Evolutionary conservation across 768 basidiomycete species (phyloP).

Genomic region (Coprinellus micaceus): DNA sequence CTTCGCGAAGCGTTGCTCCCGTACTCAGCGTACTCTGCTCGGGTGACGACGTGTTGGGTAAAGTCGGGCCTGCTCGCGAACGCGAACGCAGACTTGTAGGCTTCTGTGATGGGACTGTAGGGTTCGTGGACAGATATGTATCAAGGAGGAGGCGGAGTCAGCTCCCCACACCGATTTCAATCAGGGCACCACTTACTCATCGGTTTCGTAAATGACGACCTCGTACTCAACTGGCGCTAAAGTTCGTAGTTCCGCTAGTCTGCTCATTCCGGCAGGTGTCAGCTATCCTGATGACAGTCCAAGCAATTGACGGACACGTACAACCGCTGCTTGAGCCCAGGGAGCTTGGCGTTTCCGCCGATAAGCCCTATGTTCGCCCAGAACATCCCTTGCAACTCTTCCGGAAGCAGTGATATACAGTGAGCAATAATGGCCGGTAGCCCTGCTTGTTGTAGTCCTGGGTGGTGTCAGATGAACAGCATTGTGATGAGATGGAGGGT

Average conservation of each 20-base stretch:
- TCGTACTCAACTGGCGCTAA: conserved; percentile 82
- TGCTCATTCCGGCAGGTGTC: conserved; percentile 27
- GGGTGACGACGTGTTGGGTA: conserved; percentile 54
- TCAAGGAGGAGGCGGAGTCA: neutral
- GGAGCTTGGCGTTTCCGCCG: conserved; percentile 77
- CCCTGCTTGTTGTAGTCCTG: conserved; percentile 79
- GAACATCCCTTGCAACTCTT: conserved; percentile 87
- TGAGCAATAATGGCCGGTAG: conserved; percentile 70
- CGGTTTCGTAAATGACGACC: conserved; percentile 66
- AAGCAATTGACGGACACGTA: conserved; percentile 38
- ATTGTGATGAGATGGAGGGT: conserved; percentile 5
- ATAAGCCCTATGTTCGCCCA: conserved; percentile 92
- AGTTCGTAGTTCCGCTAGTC: conserved; percentile 68
- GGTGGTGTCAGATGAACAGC: neutral
- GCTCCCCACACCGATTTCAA: conserved; percentile 6
- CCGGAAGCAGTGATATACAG: conserved; percentile 72
- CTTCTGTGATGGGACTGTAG: conserved; percentile 61
- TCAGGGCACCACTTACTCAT: conserved; percentile 53
- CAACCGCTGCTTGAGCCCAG: conserved; percentile 74
- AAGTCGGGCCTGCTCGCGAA: conserved; percentile 57
- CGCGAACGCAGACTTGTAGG: conserved; percentile 55
- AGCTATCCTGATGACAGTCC: conserved; percentile 1
- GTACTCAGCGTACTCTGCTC: conserved; percentile 81
- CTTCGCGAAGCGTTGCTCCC: conserved; percentile 73
- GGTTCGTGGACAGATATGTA: conserved; percentile 1